Evolutionary conservation across 345 rosid genomes (phyloP).

Genomic region (Populus nigra): DNA sequence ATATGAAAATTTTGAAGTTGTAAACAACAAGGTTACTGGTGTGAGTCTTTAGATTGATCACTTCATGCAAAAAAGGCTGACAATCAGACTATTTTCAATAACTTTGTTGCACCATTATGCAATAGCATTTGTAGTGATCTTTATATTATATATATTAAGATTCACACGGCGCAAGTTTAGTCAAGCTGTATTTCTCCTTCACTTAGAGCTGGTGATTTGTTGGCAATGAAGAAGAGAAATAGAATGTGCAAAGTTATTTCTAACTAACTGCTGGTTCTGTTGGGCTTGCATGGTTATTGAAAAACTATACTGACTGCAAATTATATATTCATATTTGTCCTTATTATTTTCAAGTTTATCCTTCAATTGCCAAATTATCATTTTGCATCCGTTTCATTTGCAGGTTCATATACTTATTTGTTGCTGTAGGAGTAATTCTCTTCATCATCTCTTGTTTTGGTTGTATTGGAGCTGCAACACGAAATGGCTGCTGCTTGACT

Average conservation of each 20-base stretch:
- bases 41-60: neutral
- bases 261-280: neutral
- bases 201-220: neutral
- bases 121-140: neutral
- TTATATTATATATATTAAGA: neutral
- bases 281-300: too few species aligned
- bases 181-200: neutral
- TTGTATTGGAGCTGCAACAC: conserved; percentile 69
- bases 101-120: too few species aligned
- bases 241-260: neutral
- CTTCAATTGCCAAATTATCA: conserved; percentile 12
- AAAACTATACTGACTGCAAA: neutral
- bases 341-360: neutral
- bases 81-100: neutral
- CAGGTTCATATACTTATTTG: conserved; percentile 93
- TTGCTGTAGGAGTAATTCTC: conserved; percentile 78
- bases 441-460: conserved; percentile 90
- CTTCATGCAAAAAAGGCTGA: neutral
- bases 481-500: conserved; percentile 87
- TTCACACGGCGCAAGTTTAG: neutral
- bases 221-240: neutral
- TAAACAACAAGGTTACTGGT: neutral
- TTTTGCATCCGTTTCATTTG: conserved; percentile 22
- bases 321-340: neutral
- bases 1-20: neutral